A percentile compares a stretch with the other conserved stretches of the same genome.
phyloP scores from a whole-genome alignment of 2,329 filamentous ascomycete genomes.

The Cladosporium sp. region DNA sequence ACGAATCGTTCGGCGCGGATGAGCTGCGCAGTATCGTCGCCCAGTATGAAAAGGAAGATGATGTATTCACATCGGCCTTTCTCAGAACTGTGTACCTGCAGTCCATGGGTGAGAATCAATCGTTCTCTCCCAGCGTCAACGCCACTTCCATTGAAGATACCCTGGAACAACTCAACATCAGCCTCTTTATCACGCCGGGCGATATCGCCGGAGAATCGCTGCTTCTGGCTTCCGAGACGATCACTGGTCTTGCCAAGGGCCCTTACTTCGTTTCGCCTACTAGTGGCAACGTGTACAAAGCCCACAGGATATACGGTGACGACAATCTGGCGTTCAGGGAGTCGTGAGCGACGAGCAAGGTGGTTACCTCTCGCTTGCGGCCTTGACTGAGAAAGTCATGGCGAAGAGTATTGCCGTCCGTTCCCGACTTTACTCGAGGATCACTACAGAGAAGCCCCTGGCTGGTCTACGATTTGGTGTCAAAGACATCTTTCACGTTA shows the following conservation, averaged over 20 bases:
- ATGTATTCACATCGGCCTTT: neutral
- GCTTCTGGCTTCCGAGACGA: neutral
- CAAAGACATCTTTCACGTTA: slow-evolving; percentile 24
- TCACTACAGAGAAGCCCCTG: neutral
- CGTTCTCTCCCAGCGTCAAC: neutral
- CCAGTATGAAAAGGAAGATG: too few species aligned
- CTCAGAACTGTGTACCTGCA: neutral
- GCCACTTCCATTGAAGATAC: neutral
- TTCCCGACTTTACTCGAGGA: neutral
- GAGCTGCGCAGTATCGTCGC: too few species aligned
- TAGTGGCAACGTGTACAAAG: neutral
- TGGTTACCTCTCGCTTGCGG: neutral
- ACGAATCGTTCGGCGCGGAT: too few species aligned
- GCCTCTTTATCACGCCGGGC: neutral
- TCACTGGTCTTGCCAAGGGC: neutral
- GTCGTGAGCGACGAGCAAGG: neutral
- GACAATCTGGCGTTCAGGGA: neutral
- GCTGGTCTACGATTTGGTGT: slow-evolving; percentile 19
- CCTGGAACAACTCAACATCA: neutral
- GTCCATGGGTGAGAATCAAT: neutral
- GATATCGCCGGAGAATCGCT: neutral
- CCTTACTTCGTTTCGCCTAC: neutral
- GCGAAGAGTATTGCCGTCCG: neutral
- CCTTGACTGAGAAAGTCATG: neutral
- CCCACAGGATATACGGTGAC: neutral